These are phyloP conservation scores for Aspergillus sp. DNA, from an alignment of 2,329 filamentous ascomycete species.

Conservation along the genomic window DNA sequence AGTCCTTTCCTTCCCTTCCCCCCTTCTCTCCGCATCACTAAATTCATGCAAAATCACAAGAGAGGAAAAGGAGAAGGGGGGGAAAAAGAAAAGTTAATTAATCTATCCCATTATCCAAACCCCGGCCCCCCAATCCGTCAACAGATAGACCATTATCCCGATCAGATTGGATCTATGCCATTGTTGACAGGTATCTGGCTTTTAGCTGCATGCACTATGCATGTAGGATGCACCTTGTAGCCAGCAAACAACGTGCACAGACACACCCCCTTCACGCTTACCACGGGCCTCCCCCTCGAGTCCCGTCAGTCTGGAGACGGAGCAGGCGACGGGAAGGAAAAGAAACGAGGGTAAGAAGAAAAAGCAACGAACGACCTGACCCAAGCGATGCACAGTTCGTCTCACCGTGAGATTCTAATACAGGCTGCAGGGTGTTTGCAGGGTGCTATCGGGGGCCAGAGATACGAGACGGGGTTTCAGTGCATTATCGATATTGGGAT, in stretches of 20 bases:
- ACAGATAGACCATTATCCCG: no score
- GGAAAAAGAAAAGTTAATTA: no score
- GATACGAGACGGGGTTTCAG: no score
- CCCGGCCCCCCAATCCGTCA: no score
- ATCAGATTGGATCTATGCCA: no score
- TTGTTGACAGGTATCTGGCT: background rate
- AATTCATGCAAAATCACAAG: no score
- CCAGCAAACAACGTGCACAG: background rate
- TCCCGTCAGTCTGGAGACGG: background rate
- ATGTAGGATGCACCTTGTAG: background rate
- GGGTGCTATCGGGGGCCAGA: background rate
- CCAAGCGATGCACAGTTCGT: background rate
- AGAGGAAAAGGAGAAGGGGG: no score
- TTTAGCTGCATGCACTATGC: background rate
- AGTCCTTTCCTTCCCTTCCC: no score
- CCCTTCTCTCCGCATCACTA: no score
- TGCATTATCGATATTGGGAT: background rate
- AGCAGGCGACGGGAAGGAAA: background rate
- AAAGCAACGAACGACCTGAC: no score
- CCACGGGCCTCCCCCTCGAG: background rate
- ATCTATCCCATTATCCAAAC: no score
- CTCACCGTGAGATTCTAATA: background rate
- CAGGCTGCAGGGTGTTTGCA: background rate
- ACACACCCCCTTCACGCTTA: background rate
- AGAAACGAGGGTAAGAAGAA: no score